Base-by-base conservation (phyloP, 2,329 filamentous ascomycete species). In the Colletotrichum liriopes region DNA sequence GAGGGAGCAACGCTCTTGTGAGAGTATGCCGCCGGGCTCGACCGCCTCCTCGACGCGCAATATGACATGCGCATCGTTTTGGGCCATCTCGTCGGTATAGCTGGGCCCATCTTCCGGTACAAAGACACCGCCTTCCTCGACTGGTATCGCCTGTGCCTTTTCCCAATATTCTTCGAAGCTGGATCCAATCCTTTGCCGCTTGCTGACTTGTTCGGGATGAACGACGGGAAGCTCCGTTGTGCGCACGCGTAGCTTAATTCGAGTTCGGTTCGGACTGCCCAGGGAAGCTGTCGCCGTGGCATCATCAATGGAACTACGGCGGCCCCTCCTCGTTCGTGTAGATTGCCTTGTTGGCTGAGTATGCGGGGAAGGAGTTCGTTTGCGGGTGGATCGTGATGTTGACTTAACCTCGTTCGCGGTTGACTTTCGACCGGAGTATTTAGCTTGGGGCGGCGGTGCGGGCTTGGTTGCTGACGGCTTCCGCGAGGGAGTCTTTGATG, bases 21-120 rank as follows among this genome's bases (percentile, higher is more conserved):
- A 94, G 37, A 98, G 86, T 5, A 95, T 80, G 2, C 94, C 94
- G 20, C 95, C 95, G 6, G 91, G 89, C 77, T 93, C 87, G 4
- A 91, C 90, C 74, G 94, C 95, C 59, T 91, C 84, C 75, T 95
- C 90, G 37, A 98, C 90, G 41, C 90, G 89, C 68, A 90, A 75
- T 23, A 96, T 89, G n/a, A 91, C 83, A 20, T 83, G 83, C 1
- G 94, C 95, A 81, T 98, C 95, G 65, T 88, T 87, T 55, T 84
- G 79, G 2, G 92, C 91, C 77, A 89, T 86, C 65, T 92, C 90
- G 14, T 90, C 85, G 1, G 91, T 92, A 75, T 89, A 89, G 20
- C 81, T 79, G 1, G 86, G 85, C 0, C 86, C 88, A 82, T 92
- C 88, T 67, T 92, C 89, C 2, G 85, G 81, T 3, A 83, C 78